Evolutionary conservation across 1,284 basidiomycete species (phyloP), one percentile per base, ranked within the genome.

Genomic region (Marasmius sp.): DNA sequence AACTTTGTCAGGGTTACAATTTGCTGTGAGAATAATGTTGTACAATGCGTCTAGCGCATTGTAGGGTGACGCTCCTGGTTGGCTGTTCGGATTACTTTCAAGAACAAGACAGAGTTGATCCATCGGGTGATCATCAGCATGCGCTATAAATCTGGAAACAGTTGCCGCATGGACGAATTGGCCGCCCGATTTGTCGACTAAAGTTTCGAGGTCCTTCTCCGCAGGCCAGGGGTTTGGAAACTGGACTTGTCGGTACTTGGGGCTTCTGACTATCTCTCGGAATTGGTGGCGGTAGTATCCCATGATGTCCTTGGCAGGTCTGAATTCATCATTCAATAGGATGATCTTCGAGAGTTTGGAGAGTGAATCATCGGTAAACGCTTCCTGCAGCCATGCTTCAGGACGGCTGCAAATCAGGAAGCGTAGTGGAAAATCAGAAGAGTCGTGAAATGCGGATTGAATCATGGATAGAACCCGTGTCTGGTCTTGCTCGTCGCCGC

Each of bases 81-180:
- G 6, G 36, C 11, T 9, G 3, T 20, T 11, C 47, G 8, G 16
- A 51, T 2, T 27, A 5, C 27, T 20, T 14, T 33, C 33, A 9
- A 64, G 52, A n/a, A 64, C 43, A 2, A 59, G 12, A 20, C 50
- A 7, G 20, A 64, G 51, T 27, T 52, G 63, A 27, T 53, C 56
- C 7, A 45, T 18, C 5, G 63, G 63, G 27, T 53, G 18, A 6
- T 22, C 11, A 41, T 41, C 12, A 37, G 49, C 52, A 14, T 59
- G 41, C 14, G 38, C 49, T 38, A 65, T 50, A 16, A 57, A 65
- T 43, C 60, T 62, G 6, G 60, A 27, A 12, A 59, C 58, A 12
- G 64, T 65, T n/a, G 61, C 55, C 33, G 61, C 57, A 45, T 57
- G 62, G 34, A 65, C 62, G 53, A 65, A 65, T 33, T 60, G 52